Base-by-base conservation (phyloP, 2,329 filamentous ascomycete species). In the Paraconiothyrium brasiliense region DNA sequence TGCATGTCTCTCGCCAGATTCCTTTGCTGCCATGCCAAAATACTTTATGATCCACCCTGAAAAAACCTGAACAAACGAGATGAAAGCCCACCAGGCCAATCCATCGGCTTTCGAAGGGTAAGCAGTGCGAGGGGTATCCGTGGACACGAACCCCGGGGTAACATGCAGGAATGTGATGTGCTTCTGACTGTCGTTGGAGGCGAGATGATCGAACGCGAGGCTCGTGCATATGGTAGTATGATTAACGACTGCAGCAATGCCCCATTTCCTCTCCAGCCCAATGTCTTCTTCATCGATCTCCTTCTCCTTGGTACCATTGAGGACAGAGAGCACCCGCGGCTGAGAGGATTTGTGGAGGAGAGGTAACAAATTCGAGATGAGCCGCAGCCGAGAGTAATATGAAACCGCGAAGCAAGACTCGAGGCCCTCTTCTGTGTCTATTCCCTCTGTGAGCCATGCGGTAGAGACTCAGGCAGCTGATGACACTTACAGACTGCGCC, bases 351-450 rank as follows among this genome's bases (percentile, higher is more conserved):
- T 47, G 1, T 58, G 65, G 6, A 79, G 69, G 0, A 78, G 68
- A 0, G 78, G 76, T 5, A 79, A 59, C 5, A 80, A 68, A 43
- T 76, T 76, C 8, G 59, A 66, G 30, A 74, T 57, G 9, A 78
- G 57, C 3, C 76, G 71, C 6, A 75, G 49, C 24, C 77, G 72
- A 3, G 73, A 63, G 58, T 72, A 78, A 66, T 76, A 79, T 4
- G 71, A 71, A 11, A 79, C 49, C 3, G 73, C 59, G 35, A 75
- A 62, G 43, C 58, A 67, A 3, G 57, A 44, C n/a, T 80, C 69
- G 4, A 79, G 67, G 34, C 70, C 71, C 60, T 80, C 77, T 10
- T 59, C 41, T 0, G 76, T 79, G 55, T 75, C 75, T 73, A 51
- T 44, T 44, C 20, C n/a, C 41, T 22, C 20, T 20, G 7, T 44